Base-by-base conservation (phyloP, 2,329 filamentous ascomycete genomes). In the Hymenoscyphus fructigenus region DNA sequence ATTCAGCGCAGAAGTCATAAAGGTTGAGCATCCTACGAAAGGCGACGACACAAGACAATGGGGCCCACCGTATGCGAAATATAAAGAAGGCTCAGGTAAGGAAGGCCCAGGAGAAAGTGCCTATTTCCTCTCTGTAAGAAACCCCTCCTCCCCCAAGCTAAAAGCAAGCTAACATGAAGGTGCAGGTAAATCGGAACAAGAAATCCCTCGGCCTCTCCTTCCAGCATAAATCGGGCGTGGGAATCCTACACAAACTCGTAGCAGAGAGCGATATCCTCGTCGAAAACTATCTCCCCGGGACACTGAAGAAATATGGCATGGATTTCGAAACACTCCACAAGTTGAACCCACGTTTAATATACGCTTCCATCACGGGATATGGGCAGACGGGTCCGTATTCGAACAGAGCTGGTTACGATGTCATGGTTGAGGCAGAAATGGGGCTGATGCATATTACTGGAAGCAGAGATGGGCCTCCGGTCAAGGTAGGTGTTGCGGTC, bases 341-440 rank as follows among this genome's bases (percentile, higher is more conserved):
- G 69, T 88, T 97, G 76, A 98, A 98, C 74, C 93, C 94, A 0
- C 81, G 83, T 5, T 83, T 99, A 57, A 91, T 99, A 70, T 99
- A 99, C 75, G 93, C 94, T 15, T 97, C 92, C 71, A 96, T 99
- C 72, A 99, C 95, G 0, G 95, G 95, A 0, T 99, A 98, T 75
- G 95, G 95, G 1, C 95, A 99, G 76, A 97, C 91, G 0, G 95
- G 95, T 0, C 95, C 95, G 0, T 97, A 96, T 78, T 87, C 89
- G 5, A 86, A 88, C 68, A 85, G 95, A 15, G 93, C 95, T 3
- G 95, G 95, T 4, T 99, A 99, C 82, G 95, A 99, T 78, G 95
- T 99, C 71, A 99, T 99, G 94, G 94, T 99, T 12, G 95, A 99
- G 81, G 95, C 95, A 66, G 95, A 98, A 76, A 93, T 99, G 79